Evolutionary conservation across 805 yeast genomes (phyloP), one percentile per base, ranked within the genome.

Genomic region (Groenewaldozyma tartarivorans): DNA sequence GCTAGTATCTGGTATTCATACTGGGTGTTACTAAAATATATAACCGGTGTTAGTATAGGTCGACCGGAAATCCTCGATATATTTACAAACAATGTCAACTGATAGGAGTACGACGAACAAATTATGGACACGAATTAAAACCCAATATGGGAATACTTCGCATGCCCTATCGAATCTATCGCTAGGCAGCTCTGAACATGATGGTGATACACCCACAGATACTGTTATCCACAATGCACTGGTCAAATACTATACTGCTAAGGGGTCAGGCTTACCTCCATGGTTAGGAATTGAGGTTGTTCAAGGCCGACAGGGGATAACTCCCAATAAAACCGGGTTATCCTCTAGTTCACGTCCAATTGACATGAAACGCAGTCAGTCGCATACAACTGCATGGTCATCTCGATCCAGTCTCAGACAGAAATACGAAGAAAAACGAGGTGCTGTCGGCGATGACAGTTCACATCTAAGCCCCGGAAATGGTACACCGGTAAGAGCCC

Each of bases 171-270:
- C 61, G 2, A 47, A 50, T n/a, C 48, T 55, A 20, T 46, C 53
- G 2, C 31, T 56, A 20, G 42, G 48, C 5, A 44, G 51, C 15
- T 42, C 54, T 4, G 75, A 71, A 36, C 54, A 58, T 33, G 75
- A 71, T 44, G 72, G 72, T 20, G 64, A 60, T 22, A 48, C 61
- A 1, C 62, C 63, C 20, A 61, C 61, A 9, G 61, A 69, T 24
- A 71, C 76, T 0, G 58, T 69, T 5, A 60, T 71, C 4, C 70
- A 68, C 44, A 62, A 70, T 43, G 68, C 74, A 1, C 45, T 71
- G 35, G 64, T 67, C 7, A 58, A 61, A 38, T 66, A 54, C 51
- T 71, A 69, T 46, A 46, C 56, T 36, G 51, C 46, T n/a, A 47
- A 43, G 32, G 51, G 47, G 20, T 50, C 44, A 11, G 51, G 53